phyloP scores from a whole-genome alignment of 192 early-diverging fungal species.

The Coemansia sp. region DNA sequence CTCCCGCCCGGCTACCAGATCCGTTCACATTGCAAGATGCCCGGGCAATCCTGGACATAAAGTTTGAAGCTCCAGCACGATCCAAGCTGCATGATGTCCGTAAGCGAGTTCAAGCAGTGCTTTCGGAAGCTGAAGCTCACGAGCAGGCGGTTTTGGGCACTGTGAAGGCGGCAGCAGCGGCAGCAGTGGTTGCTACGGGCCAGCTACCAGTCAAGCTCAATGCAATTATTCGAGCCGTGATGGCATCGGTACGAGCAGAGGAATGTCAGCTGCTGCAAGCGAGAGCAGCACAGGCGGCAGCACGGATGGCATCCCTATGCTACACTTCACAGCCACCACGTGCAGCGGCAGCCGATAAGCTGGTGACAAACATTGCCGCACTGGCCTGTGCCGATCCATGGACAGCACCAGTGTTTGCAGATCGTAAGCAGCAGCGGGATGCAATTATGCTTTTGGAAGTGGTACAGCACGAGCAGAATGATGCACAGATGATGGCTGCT shows the following conservation, averaged over 20 bases:
- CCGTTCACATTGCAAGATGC: slow-evolving; percentile 63
- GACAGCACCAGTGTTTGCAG: slow-evolving; percentile 62
- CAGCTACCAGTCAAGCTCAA: slow-evolving; percentile 79
- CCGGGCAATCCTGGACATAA: slow-evolving; percentile 39
- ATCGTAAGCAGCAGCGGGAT: slow-evolving; percentile 30
- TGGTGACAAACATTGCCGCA: slow-evolving; percentile 82
- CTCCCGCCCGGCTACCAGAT: slow-evolving; percentile 5
- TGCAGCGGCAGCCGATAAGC: slow-evolving; percentile 70
- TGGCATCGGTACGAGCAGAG: slow-evolving; percentile 79
- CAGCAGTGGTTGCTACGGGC: slow-evolving; percentile 76
- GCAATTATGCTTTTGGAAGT: slow-evolving; percentile 45
- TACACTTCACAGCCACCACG: slow-evolving; percentile 5
- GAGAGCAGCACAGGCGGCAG: slow-evolving; percentile 57
- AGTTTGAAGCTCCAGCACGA: slow-evolving; percentile 32
- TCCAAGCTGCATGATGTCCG: slow-evolving; percentile 12
- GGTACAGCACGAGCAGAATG: slow-evolving; percentile 39
- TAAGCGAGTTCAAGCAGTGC: slow-evolving; percentile 61
- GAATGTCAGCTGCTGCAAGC: slow-evolving; percentile 55
- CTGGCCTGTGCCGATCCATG: slow-evolving; percentile 82
- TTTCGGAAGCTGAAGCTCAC: slow-evolving; percentile 66
- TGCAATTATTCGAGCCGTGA: slow-evolving; percentile 79
- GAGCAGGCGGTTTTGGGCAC: slow-evolving; percentile 66
- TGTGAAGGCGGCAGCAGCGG: slow-evolving; percentile 63
- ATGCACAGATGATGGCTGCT: slow-evolving; percentile 38
- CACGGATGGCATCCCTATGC: slow-evolving; percentile 43